Base-by-base conservation (phyloP, 106 monocot species). In the Platanthera guangdongensis region DNA sequence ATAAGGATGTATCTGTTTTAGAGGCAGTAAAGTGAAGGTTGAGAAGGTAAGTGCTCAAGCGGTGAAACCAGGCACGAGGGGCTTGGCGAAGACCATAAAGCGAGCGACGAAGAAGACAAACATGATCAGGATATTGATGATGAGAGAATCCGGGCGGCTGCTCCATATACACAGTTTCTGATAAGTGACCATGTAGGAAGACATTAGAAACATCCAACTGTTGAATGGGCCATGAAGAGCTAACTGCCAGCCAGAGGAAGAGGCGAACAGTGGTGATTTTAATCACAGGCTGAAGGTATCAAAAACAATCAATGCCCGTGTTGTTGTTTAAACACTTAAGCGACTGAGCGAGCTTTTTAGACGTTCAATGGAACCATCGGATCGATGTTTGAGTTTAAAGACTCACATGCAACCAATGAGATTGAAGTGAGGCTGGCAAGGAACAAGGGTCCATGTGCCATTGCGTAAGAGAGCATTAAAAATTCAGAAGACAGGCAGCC, bases 231-330 rank as follows among this genome's bases (percentile, higher is more conserved):
- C 72, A 47, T 0, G 10, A 8, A 72, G 3, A 16, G 15, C 10
- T 3, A 1, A 50, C 0, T 1, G 72, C 72, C 11, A 49, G 49
- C 50, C 1, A 2, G 6, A 47, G 7, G 6, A 72, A 9, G 0
- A 72, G 1, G 0, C 47, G 72, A 19, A 72, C 10, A 18, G 72
- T 72, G 12, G 47, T 47, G 6, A 14, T 7, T 49, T 72, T 72
- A 5, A 48, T 16, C 1, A 72, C 12, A 6, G 1, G 3, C 65
- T 65, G n/a, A 77, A 82, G 1, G 77, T 82, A 22, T 82, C 76
- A n/a, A 13, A 2, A 4, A 18, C 15, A 77, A 57, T 77, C 71
- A 9, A 82, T 7, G 1, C 70, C 51, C 14, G 51, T n/a, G 22
- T 13, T 52, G 51, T 28, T 74, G 74, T 14, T 74, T 13, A 9